A percentile compares a stretch with the other conserved stretches of the same genome.
These are phyloP conservation scores for Cephalotrichum gorgonifer DNA, from an alignment of 2,329 filamentous ascomycete species.

Conservation along the genomic window DNA sequence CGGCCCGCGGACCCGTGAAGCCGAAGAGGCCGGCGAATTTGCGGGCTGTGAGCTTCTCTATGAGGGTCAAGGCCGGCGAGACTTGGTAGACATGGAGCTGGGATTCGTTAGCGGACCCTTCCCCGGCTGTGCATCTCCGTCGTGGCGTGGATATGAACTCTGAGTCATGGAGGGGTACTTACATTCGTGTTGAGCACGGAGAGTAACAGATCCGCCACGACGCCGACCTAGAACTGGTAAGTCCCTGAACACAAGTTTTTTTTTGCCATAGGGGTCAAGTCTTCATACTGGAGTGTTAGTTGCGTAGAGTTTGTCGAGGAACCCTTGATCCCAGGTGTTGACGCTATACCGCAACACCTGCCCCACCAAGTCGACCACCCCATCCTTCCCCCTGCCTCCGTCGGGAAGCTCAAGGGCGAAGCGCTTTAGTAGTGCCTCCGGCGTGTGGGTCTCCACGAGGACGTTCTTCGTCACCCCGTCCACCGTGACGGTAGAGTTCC, in stretches of 20 bases:
- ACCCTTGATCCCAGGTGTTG: constrained; percentile 98
- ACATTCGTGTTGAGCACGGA: constrained; percentile 85
- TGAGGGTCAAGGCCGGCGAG: constrained; percentile 74
- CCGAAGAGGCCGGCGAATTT: constrained; percentile 69
- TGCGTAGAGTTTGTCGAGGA: constrained; percentile 91
- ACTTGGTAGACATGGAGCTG: constrained; percentile 86
- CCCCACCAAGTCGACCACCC: constrained; percentile 60
- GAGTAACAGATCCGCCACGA: constrained; percentile 76
- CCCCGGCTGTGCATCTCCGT: background rate
- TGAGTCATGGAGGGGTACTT: constrained; percentile 16
- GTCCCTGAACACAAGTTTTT: background rate
- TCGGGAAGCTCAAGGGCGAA: constrained; percentile 49
- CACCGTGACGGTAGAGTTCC: constrained; percentile 31
- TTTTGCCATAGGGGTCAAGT: constrained; percentile 4
- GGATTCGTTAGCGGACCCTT: background rate
- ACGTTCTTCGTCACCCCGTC: constrained; percentile 36
- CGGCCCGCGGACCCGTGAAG: constrained; percentile 56
- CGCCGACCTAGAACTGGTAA: constrained; percentile 52
- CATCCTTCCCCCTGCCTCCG: constrained; percentile 52
- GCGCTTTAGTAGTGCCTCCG: constrained; percentile 43
- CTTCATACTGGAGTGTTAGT: constrained; percentile 72
- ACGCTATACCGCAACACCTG: constrained; percentile 75
- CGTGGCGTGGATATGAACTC: constrained; percentile 13
- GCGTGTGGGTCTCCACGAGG: constrained; percentile 53
- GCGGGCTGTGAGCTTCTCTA: constrained; percentile 74